Percentiles rank a stretch among this genome's conserved stretches.
Conservation (phyloP, 345 rosid genomes). For the Clausena lansium region DNA sequence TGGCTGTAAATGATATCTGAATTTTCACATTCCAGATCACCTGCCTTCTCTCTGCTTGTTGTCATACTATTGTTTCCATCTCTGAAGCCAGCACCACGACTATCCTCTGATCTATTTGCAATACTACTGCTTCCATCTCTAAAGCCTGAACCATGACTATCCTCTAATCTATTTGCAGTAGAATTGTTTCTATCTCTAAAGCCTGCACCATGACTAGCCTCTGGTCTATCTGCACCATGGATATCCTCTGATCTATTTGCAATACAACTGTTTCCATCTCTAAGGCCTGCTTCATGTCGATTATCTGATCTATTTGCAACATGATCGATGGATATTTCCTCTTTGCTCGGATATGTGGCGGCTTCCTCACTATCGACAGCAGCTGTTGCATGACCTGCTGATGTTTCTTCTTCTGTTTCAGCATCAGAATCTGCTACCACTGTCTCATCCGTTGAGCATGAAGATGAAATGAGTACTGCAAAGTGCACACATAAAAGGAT, state of each 20-base stretch:
- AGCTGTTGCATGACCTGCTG: constrained; percentile 33
- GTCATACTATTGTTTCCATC: constrained; percentile 27
- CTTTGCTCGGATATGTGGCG: constrained; percentile 20
- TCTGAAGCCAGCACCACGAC: constrained; percentile 19
- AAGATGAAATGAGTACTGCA: constrained; percentile 79
- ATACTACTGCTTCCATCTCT: constrained; percentile 24
- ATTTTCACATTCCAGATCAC: constrained; percentile 53
- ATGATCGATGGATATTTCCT: constrained; percentile 21
- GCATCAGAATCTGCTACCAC: constrained; percentile 88
- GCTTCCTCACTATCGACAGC: constrained; percentile 29
- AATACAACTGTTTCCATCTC: constrained; percentile 27
- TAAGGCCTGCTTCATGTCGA: neutral
- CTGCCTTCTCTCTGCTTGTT: constrained; percentile 33
- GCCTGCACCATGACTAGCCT: constrained; percentile 24
- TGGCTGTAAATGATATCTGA: constrained; percentile 74
- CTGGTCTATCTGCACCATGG: constrained; percentile 14
- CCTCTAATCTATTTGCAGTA: constrained; percentile 26
- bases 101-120: constrained; percentile 24
- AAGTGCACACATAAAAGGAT: constrained; percentile 4
- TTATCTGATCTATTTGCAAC: constrained; percentile 15
- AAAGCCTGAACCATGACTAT: constrained; percentile 19
- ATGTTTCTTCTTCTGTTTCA: constrained; percentile 60
- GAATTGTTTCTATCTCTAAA: constrained; percentile 22
- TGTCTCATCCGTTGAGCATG: constrained; percentile 96
- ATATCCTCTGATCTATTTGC: constrained; percentile 22